phyloP scores from a whole-genome alignment of 177 flowering plant species.

The Vitis hybrid region DNA sequence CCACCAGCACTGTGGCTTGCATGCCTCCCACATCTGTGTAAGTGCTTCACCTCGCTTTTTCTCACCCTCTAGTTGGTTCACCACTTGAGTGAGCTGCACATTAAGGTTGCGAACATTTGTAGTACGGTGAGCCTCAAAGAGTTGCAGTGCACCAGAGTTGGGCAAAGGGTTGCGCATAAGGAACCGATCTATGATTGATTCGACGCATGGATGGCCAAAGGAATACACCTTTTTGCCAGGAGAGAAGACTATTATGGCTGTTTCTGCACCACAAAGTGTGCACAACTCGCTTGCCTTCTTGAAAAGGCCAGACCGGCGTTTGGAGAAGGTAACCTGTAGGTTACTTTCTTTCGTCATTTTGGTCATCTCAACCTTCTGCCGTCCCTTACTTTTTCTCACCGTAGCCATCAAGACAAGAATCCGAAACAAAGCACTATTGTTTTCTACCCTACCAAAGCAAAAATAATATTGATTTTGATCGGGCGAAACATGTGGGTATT shows the following conservation, averaged over 20 bases:
- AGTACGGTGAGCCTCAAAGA: too few relatives aligned
- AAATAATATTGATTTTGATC: background rate
- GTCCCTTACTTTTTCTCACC: background rate
- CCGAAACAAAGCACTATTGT: background rate
- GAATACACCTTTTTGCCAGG: slow-evolving; percentile 12
- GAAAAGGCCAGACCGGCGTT: slow-evolving; percentile 11
- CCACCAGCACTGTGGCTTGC: slow-evolving; percentile 13
- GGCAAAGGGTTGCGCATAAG: background rate
- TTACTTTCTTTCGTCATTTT: slow-evolving; percentile 4
- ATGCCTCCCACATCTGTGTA: background rate
- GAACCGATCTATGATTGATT: slow-evolving; percentile 7
- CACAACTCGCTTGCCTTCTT: slow-evolving; percentile 18
- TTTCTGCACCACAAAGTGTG: slow-evolving; percentile 12
- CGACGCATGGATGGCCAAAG: slow-evolving; percentile 15
- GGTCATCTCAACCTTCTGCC: slow-evolving; percentile 18
- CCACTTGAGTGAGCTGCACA: too few relatives aligned
- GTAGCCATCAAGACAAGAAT: too few relatives aligned
- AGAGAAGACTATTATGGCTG: slow-evolving; percentile 14
- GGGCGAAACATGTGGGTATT: too few relatives aligned
- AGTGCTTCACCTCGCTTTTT: slow-evolving; percentile 6
- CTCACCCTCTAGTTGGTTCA: slow-evolving; percentile 5
- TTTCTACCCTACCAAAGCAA: background rate
- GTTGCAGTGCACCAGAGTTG: too few relatives aligned
- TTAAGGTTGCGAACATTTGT: too few relatives aligned
- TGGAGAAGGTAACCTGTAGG: slow-evolving; percentile 20